Conservation (phyloP, 2,329 filamentous ascomycete species). For the Penicillium rolfsii region DNA sequence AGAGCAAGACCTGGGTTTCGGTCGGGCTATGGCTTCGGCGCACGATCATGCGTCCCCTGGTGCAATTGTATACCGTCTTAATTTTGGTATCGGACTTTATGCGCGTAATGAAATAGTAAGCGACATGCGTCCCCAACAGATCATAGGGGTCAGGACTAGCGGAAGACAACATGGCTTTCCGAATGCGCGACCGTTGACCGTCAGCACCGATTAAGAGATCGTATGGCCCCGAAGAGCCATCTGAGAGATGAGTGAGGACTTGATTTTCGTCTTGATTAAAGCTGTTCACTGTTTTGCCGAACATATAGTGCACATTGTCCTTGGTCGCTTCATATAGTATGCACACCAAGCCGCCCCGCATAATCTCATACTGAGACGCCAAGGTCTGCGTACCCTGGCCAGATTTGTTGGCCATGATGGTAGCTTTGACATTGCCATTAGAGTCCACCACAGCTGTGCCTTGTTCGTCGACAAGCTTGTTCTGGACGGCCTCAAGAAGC, state of each 20-base stretch:
- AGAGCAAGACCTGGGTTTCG: slow-evolving; percentile 30
- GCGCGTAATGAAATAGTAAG: slow-evolving; percentile 35
- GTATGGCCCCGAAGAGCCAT: slow-evolving; percentile 50
- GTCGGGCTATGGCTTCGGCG: slow-evolving; percentile 27
- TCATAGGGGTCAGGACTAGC: slow-evolving; percentile 23
- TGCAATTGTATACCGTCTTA: slow-evolving; percentile 20
- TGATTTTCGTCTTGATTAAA: slow-evolving; percentile 38
- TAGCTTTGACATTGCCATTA: slow-evolving; percentile 44
- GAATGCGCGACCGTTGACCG: slow-evolving; percentile 56
- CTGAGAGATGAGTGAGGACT: slow-evolving; percentile 48
- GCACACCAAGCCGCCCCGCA: slow-evolving; percentile 59
- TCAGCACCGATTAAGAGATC: slow-evolving; percentile 62
- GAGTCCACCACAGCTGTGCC: slow-evolving; percentile 54
- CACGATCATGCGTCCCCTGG: slow-evolving; percentile 30
- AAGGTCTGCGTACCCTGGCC: slow-evolving; percentile 52
- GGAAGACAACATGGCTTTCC: slow-evolving; percentile 46
- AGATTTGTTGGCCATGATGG: slow-evolving; percentile 45
- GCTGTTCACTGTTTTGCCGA: slow-evolving; percentile 35
- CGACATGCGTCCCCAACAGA: slow-evolving; percentile 28
- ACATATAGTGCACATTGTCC: slow-evolving; percentile 38
- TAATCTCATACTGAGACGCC: slow-evolving; percentile 63
- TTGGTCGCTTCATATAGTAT: slow-evolving; percentile 53
- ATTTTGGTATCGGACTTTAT: slow-evolving; percentile 27
- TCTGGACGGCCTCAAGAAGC: slow-evolving; percentile 48
- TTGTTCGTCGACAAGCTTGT: slow-evolving; percentile 50